Evolutionary conservation across 177 flowering plant genomes (phyloP), one percentile per base, ranked within the genome.

Genomic region (Vitis hybrid): DNA sequence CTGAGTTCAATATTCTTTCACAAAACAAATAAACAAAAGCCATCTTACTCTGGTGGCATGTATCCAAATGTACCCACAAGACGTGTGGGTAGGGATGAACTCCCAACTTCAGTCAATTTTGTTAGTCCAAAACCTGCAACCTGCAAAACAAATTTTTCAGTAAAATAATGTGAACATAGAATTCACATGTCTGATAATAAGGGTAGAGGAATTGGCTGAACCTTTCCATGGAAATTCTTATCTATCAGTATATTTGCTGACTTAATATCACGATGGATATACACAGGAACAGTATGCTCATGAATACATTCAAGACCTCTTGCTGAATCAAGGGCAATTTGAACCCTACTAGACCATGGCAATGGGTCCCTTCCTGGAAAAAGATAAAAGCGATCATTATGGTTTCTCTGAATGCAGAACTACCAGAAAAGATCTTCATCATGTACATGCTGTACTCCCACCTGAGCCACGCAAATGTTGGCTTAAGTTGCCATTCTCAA

Each of bases 271-370:
- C 99, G 97, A 75, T 96, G 99, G 60, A 96, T 88, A 72, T 96
- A 96, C 2, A 93, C 91, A 54, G 97, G 98, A 60, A 93, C 98
- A 13, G 99, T 93, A 70, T 96, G 98, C 75, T 96, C 98, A 69
- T 96, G 99, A 32, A 96, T 96, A 78, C 93, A 93, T 79, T 96
- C 99, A 69, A 96, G 98, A 64, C 98, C 99, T 81, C 98, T 86
- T 3, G 99, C 99, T 23, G 99, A 91, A 77, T 93, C 97, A 19
- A 96, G 93, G 49, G 99, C 98, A 66, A 96, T 93, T 76, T 93
- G 99, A 73, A 96, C 91, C 80, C 99, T 84, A n/a, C 79, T 70
- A 70, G 91, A 55, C 98, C 98, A 96, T 72, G 94, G 74, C 65
- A 96, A 78, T 52, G 95, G 92, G 4, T 87, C 88, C 79, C 79